phyloP scores from a whole-genome alignment of 2,329 filamentous ascomycete species.

The Fusarium sp. region DNA sequence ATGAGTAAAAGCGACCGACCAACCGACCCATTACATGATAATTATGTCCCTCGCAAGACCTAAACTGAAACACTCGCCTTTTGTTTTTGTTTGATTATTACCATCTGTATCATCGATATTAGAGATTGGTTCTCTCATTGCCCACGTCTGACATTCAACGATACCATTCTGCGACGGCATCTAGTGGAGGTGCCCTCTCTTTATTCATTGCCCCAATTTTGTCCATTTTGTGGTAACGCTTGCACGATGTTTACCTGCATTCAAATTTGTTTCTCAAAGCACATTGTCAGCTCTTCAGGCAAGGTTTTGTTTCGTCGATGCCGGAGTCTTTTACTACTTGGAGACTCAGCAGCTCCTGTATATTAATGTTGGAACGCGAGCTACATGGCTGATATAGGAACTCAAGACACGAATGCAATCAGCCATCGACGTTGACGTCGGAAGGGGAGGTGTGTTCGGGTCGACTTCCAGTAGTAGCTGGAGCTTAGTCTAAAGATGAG shows the following conservation, averaged over 20 bases:
- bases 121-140: slow-evolving; percentile 37
- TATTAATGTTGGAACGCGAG: slow-evolving; percentile 35
- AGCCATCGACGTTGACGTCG: slow-evolving; percentile 6
- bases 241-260: slow-evolving; percentile 9
- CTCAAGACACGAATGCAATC: background rate
- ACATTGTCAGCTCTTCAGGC: slow-evolving; percentile 6
- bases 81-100: slow-evolving; percentile 22
- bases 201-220: slow-evolving; percentile 21
- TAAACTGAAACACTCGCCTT: slow-evolving; percentile 17
- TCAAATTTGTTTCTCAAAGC: slow-evolving; percentile 12
- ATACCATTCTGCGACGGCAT: slow-evolving; percentile 51
- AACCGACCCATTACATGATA: background rate
- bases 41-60: slow-evolving; percentile 9
- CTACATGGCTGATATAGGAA: slow-evolving; percentile 4
- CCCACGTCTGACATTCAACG: slow-evolving; percentile 42
- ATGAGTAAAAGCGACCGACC: slow-evolving; percentile 42
- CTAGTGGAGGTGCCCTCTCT: slow-evolving; percentile 27
- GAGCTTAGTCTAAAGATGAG: slow-evolving; percentile 3
- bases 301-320: slow-evolving; percentile 6
- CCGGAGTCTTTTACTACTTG: slow-evolving; percentile 1
- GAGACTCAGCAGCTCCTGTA: slow-evolving; percentile 27
- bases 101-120: slow-evolving; percentile 27
- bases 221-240: slow-evolving; percentile 8
- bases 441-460: slow-evolving; percentile 4
- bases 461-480: slow-evolving; percentile 1